A percentile compares a stretch with the other conserved stretches of the same genome.
phyloP scores from a whole-genome alignment of 345 rosid genomes.

The Bretschneidera sinensis region DNA sequence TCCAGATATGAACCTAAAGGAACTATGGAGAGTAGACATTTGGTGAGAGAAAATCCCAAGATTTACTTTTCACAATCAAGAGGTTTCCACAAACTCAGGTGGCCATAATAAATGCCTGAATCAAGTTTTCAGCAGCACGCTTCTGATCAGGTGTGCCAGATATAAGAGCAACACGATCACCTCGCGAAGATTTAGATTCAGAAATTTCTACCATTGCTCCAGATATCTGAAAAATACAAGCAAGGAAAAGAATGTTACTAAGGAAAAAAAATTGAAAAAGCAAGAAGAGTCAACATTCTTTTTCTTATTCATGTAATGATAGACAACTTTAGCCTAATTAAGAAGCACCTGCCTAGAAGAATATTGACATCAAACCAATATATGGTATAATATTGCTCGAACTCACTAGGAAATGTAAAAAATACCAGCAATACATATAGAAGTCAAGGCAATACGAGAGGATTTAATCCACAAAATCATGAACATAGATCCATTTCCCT shows the following conservation, averaged over 20 bases:
- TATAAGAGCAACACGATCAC: conserved; percentile 78
- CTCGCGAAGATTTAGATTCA: conserved; percentile 69
- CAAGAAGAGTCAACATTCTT: no score
- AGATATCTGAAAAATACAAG: conserved; percentile 74
- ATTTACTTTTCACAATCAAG: conserved; percentile 29
- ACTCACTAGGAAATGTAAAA: not conserved
- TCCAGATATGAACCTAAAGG: conserved; percentile 30
- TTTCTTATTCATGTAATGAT: no score
- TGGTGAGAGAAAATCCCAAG: conserved; percentile 26
- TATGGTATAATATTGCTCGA: not conserved
- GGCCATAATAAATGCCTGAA: conserved; percentile 97
- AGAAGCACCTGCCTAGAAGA: no score
- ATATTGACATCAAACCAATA: no score
- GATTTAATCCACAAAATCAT: not conserved
- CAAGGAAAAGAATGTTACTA: not conserved
- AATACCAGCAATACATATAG: not conserved
- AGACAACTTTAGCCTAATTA: no score
- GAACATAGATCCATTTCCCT: not conserved
- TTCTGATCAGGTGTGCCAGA: conserved; percentile 91
- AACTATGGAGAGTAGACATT: conserved; percentile 31
- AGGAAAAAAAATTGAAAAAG: not conserved
- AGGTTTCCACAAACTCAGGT: conserved; percentile 35
- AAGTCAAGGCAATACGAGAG: not conserved
- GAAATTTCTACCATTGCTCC: conserved; percentile 93
- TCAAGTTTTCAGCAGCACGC: conserved; percentile 87